These are phyloP conservation scores for Musa troglodytarum DNA, from an alignment of 176 grass and related monocot genomes.

Conservation along the genomic window DNA sequence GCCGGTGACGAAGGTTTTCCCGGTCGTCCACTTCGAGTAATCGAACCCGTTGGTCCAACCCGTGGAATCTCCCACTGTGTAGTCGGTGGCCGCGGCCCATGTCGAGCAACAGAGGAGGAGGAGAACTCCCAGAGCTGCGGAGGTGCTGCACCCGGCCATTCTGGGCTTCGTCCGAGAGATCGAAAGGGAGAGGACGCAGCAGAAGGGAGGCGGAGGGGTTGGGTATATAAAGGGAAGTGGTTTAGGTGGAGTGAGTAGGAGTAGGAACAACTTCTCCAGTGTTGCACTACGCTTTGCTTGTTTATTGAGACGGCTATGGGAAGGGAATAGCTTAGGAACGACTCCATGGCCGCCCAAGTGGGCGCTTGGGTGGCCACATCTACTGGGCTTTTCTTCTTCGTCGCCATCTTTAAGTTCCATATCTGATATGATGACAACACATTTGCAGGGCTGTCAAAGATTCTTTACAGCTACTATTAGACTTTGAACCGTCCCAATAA, in stretches of 20 bases:
- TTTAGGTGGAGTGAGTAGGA: background rate
- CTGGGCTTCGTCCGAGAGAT: background rate
- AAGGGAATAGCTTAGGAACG: background rate
- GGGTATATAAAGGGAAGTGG: background rate
- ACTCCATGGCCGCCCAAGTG: background rate
- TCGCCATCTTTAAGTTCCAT: too few species aligned
- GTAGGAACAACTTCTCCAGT: background rate
- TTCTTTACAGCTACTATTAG: too few species aligned
- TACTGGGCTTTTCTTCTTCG: background rate
- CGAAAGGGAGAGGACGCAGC: background rate
- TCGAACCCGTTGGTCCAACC: slow-evolving; percentile 47
- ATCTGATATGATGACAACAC: too few species aligned
- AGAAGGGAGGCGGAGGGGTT: background rate
- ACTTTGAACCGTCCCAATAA: too few species aligned
- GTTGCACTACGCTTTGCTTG: background rate
- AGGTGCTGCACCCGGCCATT: background rate
- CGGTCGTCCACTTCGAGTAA: slow-evolving; percentile 42
- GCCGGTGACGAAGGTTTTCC: slow-evolving; percentile 31
- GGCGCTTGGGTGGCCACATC: background rate
- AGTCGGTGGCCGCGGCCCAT: slow-evolving; percentile 31
- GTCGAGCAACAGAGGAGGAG: slow-evolving; percentile 7
- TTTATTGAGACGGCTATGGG: background rate
- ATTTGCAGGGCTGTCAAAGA: too few species aligned
- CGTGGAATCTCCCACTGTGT: slow-evolving; percentile 42
- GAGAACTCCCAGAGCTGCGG: background rate